Conservation (phyloP, 768 basidiomycete genomes). For the Dentipellis sp. region DNA sequence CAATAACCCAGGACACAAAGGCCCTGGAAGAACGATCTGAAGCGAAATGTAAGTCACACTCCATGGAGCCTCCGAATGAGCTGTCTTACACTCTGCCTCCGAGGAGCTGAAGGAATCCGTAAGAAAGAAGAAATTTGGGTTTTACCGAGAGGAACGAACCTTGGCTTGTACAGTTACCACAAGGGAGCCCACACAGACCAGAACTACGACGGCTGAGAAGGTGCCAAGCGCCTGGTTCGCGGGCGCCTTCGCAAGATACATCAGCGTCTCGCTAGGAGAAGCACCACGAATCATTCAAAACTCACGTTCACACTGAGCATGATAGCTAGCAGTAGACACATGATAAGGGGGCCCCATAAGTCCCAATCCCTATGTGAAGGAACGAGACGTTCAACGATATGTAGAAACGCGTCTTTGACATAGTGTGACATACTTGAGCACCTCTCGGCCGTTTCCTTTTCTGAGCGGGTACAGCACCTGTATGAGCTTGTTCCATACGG, state of each 20-base stretch:
- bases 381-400: not conserved
- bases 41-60: not conserved
- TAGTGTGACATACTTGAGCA: conserved; percentile 50
- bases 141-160: conserved; percentile 28
- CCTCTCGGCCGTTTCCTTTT: conserved; percentile 64
- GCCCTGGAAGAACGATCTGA: conserved; percentile 91
- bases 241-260: conserved; percentile 53
- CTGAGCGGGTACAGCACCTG: conserved; percentile 87
- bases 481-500: conserved; percentile 86
- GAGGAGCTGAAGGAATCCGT: conserved; percentile 40
- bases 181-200: conserved; percentile 84
- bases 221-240: conserved; percentile 74
- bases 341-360: conserved; percentile 89
- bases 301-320: conserved; percentile 80
- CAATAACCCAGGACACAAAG: conserved; percentile 94
- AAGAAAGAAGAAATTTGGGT: not conserved
- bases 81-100: conserved; percentile 70
- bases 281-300: not conserved
- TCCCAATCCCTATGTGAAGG: conserved; percentile 77
- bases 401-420: not conserved
- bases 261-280: not conserved
- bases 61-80: not conserved
- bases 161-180: conserved; percentile 96
- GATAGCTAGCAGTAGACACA: conserved; percentile 71
- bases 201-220: conserved; percentile 91